Base-by-base conservation (phyloP, 2,329 filamentous ascomycete species). In the Biscogniauxia marginata region DNA sequence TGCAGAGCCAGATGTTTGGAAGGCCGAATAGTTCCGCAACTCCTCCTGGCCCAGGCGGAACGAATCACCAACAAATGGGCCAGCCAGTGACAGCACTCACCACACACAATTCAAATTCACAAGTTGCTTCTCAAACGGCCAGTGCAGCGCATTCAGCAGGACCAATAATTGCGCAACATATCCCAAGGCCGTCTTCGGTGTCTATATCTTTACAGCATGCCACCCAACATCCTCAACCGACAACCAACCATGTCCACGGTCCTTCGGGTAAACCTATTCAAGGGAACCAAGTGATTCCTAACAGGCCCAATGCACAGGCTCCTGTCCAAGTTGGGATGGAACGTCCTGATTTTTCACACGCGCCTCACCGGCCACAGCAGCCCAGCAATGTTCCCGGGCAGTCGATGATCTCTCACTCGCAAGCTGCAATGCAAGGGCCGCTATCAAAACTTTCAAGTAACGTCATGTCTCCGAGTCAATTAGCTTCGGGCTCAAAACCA, bases 401-500 rank as follows among this genome's bases (percentile, higher is more conserved):
- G 11, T 21, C 22, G n/a, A 18, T 23, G 24, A 49, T 18, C 9
- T 19, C 47, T 3, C 13, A 20, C 24, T 9, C 53, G 7, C 60
- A 53, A 54, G 11, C 44, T 19, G 19, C 34, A 30, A 13, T 34
- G 30, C 60, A 58, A 58, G 39, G 46, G 13, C 39, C 44, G n/a
- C 47, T 25, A 3, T 49, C 24, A 30, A 25, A 30, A 4, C 18
- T 25, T 19, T 13, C 48, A 39, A 39, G 24, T 18, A 5, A 9
- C 6, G 18, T 46, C 3, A 21, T 46, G 9, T 44, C 56, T 16
- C 54, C 46, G 49, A 39, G 30, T 46, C 53, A 54, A 46, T 53
- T 53, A 44, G 47, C 57, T 18, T 47, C 48, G 24, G 50, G 19
- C 23, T 52, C 24, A 6, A 45, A 60, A 30, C 52, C 45, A 55